These are phyloP conservation scores for Beauveria scarabaeidicola DNA, from an alignment of 2,329 filamentous ascomycete genomes.

Conservation along the genomic window DNA sequence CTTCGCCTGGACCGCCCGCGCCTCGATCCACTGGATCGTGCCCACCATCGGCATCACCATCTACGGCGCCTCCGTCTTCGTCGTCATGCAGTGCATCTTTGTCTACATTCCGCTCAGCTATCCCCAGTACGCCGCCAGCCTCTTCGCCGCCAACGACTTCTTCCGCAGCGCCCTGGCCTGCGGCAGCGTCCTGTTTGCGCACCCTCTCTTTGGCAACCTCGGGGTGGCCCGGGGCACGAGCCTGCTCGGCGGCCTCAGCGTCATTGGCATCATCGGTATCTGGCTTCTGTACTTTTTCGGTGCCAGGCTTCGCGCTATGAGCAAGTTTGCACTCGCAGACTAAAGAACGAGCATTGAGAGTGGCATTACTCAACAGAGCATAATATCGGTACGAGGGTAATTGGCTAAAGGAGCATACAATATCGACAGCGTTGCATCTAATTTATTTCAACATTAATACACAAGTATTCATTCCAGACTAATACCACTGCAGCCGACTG, in stretches of 20 bases:
- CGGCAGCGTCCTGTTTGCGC: constrained; percentile 50
- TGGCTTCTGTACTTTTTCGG: constrained; percentile 52
- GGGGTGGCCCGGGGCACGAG: constrained; percentile 50
- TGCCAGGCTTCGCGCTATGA: constrained; percentile 43
- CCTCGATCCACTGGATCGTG: constrained; percentile 44
- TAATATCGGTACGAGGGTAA: not conserved
- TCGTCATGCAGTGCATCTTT: constrained; percentile 53
- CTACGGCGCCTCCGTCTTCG: constrained; percentile 42
- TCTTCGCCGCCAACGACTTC: constrained; percentile 55
- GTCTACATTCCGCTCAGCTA: constrained; percentile 50
- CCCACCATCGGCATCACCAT: constrained; percentile 49
- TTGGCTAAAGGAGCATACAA: not conserved
- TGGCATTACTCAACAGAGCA: not conserved
- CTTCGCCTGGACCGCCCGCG: constrained; percentile 49
- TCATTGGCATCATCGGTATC: constrained; percentile 49
- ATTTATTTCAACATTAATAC: not conserved
- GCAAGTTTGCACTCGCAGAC: constrained; percentile 43
- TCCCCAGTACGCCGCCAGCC: constrained; percentile 46
- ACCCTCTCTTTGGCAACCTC: constrained; percentile 50
- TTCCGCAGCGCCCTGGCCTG: constrained; percentile 50
- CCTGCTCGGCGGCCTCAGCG: constrained; percentile 46
- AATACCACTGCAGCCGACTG: not conserved
- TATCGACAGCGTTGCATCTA: constrained; percentile 5
- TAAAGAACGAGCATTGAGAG: constrained; percentile 1
- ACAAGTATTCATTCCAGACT: not conserved